Evolutionary conservation across 495 filamentous ascomycete genomes (phyloP), one percentile per base, ranked within the genome.

Genomic region (Cryomyces antarcticus): DNA sequence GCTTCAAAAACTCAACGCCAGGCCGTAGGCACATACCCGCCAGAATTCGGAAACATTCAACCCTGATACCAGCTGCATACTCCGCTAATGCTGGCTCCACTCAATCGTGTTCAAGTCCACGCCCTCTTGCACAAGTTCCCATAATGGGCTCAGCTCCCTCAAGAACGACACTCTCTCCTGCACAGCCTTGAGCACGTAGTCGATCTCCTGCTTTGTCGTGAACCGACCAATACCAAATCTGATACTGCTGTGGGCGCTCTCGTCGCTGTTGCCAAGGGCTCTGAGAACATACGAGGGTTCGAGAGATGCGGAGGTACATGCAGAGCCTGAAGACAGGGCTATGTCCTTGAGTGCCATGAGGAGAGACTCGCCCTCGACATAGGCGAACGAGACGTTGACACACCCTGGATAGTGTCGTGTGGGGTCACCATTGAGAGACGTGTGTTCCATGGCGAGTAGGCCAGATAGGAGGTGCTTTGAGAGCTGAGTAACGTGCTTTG

Each of bases 331-430:
- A 34, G 89, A 96, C 11, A 97, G 67, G 0, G 89, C 89, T 64
- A 97, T 93, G 54, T 97, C 92, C 61, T 96, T 96, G 42, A 97
- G 66, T 2, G 89, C 89, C 89, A 97, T 97, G 43, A 97, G 71
- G 4, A 97, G 78, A 5, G 88, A 95, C 59, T 97, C 89, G 43
- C 89, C 89, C 62, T 97, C 89, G 12, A 97, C 81, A 56, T 96
- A 97, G 36, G 89, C 89, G 53, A 97, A 97, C 5, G 89, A 97
- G 36, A 97, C 76, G 57, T 97, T 97, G 45, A 97, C 88, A 57
- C 92, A 97, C 50, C 89, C 89, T 9, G 92, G 85, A 61, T 96
- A 97, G 63, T 84, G 86, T 45, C 70, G 69, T 5, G 78, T 58
- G 0, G 77, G 71, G 58, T 88, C 83, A 41, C 89, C 89, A 56